These are phyloP conservation scores for Russula lepida DNA, from an alignment of 768 basidiomycete genomes.

Conservation along the genomic window DNA sequence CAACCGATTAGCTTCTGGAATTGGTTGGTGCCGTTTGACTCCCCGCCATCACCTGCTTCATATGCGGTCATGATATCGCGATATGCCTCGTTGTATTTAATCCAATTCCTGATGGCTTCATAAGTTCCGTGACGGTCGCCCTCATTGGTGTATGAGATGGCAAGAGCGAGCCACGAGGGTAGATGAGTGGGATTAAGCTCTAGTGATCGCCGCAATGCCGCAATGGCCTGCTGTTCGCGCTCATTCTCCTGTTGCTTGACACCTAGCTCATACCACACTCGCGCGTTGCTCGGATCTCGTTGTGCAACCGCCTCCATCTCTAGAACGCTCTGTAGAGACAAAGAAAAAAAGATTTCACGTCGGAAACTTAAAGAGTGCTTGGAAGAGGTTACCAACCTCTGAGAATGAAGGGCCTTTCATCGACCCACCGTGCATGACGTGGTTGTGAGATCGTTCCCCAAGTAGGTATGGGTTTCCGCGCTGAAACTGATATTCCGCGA, in stretches of 20 bases:
- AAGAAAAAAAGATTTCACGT: slow-evolving; percentile 17
- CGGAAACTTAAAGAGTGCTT: neutral
- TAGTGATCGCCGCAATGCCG: slow-evolving; percentile 72
- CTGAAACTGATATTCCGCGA: slow-evolving; percentile 64
- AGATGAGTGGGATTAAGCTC: slow-evolving; percentile 72
- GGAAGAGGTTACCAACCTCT: slow-evolving; percentile 32
- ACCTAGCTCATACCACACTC: slow-evolving; percentile 86
- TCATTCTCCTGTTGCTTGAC: slow-evolving; percentile 98
- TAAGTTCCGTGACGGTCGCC: slow-evolving; percentile 65
- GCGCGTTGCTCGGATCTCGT: slow-evolving; percentile 56
- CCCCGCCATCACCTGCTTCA: slow-evolving; percentile 27
- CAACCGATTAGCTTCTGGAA: slow-evolving; percentile 58
- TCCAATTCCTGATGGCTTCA: slow-evolving; percentile 81
- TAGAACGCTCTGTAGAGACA: slow-evolving; percentile 64
- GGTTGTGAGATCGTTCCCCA: slow-evolving; percentile 46
- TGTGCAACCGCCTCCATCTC: slow-evolving; percentile 88
- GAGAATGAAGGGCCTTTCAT: slow-evolving; percentile 24
- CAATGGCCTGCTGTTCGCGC: slow-evolving; percentile 82
- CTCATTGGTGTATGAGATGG: slow-evolving; percentile 89
- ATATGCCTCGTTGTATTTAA: slow-evolving; percentile 53
- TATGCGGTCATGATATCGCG: slow-evolving; percentile 34
- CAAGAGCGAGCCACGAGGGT: slow-evolving; percentile 83
- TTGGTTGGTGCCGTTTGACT: slow-evolving; percentile 29
- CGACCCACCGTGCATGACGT: slow-evolving; percentile 27
- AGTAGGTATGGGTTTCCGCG: slow-evolving; percentile 68